These are phyloP conservation scores for Colletotrichum cereale DNA, from an alignment of 2,329 filamentous ascomycete genomes.

Conservation along the genomic window DNA sequence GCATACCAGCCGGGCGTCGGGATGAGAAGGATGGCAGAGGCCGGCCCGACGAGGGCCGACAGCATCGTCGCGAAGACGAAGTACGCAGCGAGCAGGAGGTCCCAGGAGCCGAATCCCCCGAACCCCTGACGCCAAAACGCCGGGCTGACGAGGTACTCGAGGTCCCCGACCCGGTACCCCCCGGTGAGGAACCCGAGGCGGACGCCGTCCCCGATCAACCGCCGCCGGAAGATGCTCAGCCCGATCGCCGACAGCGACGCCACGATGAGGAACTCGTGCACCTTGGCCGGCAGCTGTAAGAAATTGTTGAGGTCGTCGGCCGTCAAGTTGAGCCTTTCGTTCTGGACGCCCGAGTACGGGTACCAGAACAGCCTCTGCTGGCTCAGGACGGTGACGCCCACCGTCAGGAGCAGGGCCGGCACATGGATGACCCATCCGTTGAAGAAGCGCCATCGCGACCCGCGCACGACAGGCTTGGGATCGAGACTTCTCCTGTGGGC, in stretches of 20 bases:
- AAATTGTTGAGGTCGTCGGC: conserved; percentile 29
- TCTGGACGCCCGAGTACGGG: neutral
- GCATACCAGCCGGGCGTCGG: conserved; percentile 25
- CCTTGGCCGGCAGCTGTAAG: conserved; percentile 29
- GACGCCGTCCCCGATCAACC: conserved; percentile 20
- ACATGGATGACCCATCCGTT: conserved; percentile 27
- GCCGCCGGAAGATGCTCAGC: conserved; percentile 11
- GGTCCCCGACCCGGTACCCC: conserved; percentile 31
- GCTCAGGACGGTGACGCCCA: conserved; percentile 13
- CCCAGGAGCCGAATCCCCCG: neutral
- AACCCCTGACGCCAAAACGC: conserved; percentile 16
- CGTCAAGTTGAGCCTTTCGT: neutral
- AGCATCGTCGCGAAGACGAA: conserved; percentile 26
- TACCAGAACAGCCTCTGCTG: conserved; percentile 26
- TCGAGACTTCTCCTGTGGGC: neutral
- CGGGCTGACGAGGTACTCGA: conserved; percentile 22
- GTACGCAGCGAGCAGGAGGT: neutral
- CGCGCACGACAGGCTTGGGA: neutral
- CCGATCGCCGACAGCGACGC: conserved; percentile 32
- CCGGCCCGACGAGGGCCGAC: conserved; percentile 30
- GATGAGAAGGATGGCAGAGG: conserved; percentile 36
- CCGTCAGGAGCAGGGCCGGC: conserved; percentile 16
- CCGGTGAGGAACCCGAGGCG: conserved; percentile 34
- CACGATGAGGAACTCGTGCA: conserved; percentile 29
- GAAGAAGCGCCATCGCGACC: neutral